Evolutionary conservation across 2,329 filamentous ascomycete species (phyloP).

Genomic region (Ceratocystis diversiconidia): DNA sequence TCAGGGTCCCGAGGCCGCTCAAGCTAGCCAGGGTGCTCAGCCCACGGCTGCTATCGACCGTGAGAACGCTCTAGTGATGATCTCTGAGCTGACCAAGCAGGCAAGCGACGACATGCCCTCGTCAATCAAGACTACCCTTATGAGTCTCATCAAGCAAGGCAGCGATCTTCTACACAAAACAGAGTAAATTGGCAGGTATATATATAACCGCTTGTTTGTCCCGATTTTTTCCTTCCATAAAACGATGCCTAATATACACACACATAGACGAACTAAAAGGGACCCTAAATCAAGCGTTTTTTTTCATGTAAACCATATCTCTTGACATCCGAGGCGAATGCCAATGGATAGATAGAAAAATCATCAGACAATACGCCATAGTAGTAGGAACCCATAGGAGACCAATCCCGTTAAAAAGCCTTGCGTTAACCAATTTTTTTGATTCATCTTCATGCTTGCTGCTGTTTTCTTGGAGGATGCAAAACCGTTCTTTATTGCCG

Average conservation of each 20-base stretch:
- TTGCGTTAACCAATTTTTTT: conserved; percentile 18
- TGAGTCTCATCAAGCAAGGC: conserved; percentile 37
- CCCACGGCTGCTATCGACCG: conserved; percentile 29
- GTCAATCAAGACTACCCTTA: conserved; percentile 30
- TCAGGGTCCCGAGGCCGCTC: conserved; percentile 11
- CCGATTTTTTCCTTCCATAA: not conserved
- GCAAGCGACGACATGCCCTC: conserved; percentile 30
- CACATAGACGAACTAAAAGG: not conserved
- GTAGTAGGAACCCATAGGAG: conserved; percentile 26
- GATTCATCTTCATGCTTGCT: conserved; percentile 15
- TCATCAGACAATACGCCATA: conserved; percentile 18
- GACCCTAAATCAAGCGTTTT: not conserved
- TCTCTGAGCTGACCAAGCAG: conserved; percentile 39
- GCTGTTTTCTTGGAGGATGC: conserved; percentile 11
- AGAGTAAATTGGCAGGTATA: conserved; percentile 11
- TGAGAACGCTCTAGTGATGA: conserved; percentile 47
- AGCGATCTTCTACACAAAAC: conserved; percentile 30
- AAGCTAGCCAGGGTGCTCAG: conserved; percentile 3
- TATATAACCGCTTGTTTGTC: not conserved
- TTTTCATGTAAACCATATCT: conserved; percentile 6
- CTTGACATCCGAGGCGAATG: conserved; percentile 3
- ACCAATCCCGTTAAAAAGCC: conserved; percentile 27
- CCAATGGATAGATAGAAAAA: conserved; percentile 14
- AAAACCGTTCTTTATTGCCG: conserved; percentile 27
- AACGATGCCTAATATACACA: not conserved